Conservation (phyloP, 805 yeast genomes). For the Metschnikowia koreensis region DNA sequence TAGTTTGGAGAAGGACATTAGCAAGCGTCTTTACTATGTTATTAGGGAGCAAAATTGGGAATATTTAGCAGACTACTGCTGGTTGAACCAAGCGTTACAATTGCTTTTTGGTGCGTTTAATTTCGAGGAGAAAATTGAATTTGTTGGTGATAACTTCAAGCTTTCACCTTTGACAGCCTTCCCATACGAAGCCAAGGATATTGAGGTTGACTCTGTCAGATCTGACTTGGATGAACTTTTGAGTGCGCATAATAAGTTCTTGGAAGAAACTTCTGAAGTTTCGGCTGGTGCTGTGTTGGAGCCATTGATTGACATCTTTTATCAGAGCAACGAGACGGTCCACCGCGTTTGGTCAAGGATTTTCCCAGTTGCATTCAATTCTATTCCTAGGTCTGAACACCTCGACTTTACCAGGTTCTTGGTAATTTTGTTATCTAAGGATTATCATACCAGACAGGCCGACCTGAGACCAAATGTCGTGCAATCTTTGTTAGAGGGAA, state of each 20-base stretch:
- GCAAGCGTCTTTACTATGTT: conserved; percentile 78
- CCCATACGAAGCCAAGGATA: conserved; percentile 21
- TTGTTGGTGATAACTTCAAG: conserved; percentile 48
- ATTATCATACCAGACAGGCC: conserved; percentile 88
- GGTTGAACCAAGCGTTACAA: conserved; percentile 93
- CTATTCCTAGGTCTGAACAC: conserved; percentile 76
- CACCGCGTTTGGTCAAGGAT: conserved; percentile 80
- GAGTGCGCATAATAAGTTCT: conserved; percentile 29
- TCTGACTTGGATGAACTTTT: conserved; percentile 24
- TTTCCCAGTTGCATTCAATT: conserved; percentile 76
- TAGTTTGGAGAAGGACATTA: conserved; percentile 74
- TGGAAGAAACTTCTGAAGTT: conserved; percentile 28
- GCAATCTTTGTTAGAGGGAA: conserved; percentile 78
- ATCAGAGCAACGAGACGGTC: conserved; percentile 74
- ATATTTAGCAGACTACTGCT: conserved; percentile 83
- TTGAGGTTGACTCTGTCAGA: conserved; percentile 24
- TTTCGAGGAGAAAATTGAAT: conserved; percentile 42
- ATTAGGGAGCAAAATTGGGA: conserved; percentile 99
- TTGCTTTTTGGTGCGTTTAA: conserved; percentile 78
- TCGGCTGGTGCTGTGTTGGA: conserved; percentile 59
- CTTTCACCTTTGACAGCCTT: conserved; percentile 53
- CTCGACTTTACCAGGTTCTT: conserved; percentile 81
- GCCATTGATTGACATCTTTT: conserved; percentile 79
- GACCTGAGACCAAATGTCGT: conserved; percentile 85
- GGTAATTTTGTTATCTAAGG: conserved; percentile 78